Evolutionary conservation across 108 stramenopile species (phyloP), one percentile per base, ranked within the genome.

Genomic region (Cyclotella baltica): DNA sequence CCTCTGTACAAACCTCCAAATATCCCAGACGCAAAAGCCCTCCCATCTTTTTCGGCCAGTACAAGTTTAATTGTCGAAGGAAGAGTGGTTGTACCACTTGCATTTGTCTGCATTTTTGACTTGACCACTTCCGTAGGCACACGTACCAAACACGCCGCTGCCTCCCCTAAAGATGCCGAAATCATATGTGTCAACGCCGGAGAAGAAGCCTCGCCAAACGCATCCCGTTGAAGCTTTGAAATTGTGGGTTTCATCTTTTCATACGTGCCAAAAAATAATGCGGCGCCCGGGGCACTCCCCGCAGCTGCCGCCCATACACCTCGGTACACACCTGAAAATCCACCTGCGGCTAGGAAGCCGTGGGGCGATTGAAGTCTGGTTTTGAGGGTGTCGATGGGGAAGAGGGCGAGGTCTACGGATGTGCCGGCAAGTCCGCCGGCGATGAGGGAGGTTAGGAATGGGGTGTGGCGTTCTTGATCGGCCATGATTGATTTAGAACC

Each of bases 51-150:
- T 66, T 94, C 92, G 0, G 81, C 70, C 68, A 90, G 18, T 1
- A 96, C 89, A 38, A 66, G 35, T 67, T 67, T 67, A 33, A 94
- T 59, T 37, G 93, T 94, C 34, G 79, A 63, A 0, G 56, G 33
- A 28, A 95, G 68, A 30, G 82, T 65, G 5, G 56, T 50, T 5
- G 86, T 48, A 11, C 88, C 88, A 28, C 46, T 78, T 62, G 92
- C 70, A 59, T 83, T 80, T 0, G 89, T 93, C 85, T 99, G 99
- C 97, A 98, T 96, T 53, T 93, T 95, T 35, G 96, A 90, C 86
- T 99, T 99, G 64, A 99, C 80, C 1, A 98, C 96, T 77, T 99
- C 99, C 13, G 97, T 97, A 8, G 99, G 99, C 15, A 98, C 98
- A 0, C 99, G 93, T 0, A 99, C 96, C 46, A 98, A 77, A 80